Conservation (phyloP, 192 early-diverging fungal genomes). For the Diversispora epigaea region DNA sequence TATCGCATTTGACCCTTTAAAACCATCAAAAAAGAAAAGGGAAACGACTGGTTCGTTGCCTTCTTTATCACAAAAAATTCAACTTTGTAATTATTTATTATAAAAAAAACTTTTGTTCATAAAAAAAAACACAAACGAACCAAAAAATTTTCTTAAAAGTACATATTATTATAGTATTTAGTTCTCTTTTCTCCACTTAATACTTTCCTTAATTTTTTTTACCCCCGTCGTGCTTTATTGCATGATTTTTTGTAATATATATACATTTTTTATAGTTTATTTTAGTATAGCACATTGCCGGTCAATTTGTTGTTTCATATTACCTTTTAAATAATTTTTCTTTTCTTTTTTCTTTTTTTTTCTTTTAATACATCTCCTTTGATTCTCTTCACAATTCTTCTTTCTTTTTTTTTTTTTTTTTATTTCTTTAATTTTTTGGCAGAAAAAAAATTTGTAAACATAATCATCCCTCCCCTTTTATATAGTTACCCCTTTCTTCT, state of each 20-base stretch:
- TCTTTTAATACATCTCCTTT: not conserved
- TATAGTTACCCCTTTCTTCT: not conserved
- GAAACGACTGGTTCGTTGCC: slow-evolving; percentile 9
- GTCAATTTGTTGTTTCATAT: not conserved
- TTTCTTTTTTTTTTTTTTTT: not conserved
- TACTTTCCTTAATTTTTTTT: slow-evolving; percentile 16
- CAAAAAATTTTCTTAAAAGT: slow-evolving; percentile 5
- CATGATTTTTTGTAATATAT: slow-evolving; percentile 17
- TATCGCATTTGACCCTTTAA: not conserved
- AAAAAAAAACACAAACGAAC: not conserved
- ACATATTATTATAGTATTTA: not conserved
- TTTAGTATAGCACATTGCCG: slow-evolving; percentile 14
- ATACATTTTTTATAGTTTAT: not conserved
- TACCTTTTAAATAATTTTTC: slow-evolving; percentile 10
- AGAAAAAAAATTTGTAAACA: not conserved
- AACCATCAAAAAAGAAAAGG: slow-evolving; percentile 16
- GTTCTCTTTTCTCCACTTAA: slow-evolving; percentile 2
- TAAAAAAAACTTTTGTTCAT: not conserved
- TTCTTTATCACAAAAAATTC: not conserved
- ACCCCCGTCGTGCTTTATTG: slow-evolving; percentile 7
- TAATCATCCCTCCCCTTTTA: not conserved
- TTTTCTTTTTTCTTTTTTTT: not conserved
- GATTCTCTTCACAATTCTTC: not conserved
- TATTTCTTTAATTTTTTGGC: too few relatives aligned
- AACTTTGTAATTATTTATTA: slow-evolving; percentile 16